phyloP scores from a whole-genome alignment of 1,284 basidiomycete species.

The Heterobasidion annosum region DNA sequence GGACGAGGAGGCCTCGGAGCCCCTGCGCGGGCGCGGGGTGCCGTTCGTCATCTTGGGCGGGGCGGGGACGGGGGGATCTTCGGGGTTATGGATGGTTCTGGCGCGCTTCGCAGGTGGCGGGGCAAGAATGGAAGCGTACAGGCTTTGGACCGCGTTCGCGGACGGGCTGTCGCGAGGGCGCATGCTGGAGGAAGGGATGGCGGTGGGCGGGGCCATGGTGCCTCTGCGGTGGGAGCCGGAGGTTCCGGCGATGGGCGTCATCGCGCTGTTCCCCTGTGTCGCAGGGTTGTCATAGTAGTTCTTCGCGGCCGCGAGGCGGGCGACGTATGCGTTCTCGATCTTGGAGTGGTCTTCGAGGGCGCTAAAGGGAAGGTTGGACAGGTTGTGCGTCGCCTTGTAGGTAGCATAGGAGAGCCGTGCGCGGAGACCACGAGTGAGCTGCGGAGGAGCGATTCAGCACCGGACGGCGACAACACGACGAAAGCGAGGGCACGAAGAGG shows the following conservation, averaged over 20 bases:
- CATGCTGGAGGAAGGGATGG: constrained; percentile 17
- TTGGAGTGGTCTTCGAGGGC: constrained; percentile 60
- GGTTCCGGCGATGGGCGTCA: constrained; percentile 13
- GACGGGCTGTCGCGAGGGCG: constrained; percentile 18
- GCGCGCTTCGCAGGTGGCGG: constrained; percentile 66
- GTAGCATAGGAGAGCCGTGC: constrained; percentile 71
- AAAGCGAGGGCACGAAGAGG: not conserved
- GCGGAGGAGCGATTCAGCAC: constrained; percentile 18
- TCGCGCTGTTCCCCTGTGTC: constrained; percentile 28
- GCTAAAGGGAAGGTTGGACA: constrained; percentile 51
- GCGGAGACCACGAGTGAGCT: constrained; percentile 72
- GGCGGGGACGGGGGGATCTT: constrained; percentile 57
- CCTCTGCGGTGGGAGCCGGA: constrained; percentile 24
- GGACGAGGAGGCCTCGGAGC: constrained; percentile 14
- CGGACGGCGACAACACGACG: constrained; percentile 11
- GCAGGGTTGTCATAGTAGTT: constrained; percentile 42
- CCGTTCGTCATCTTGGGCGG: constrained; percentile 25
- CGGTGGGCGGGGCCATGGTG: constrained; percentile 40
- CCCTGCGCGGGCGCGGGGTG: constrained; percentile 17
- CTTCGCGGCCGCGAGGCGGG: constrained; percentile 41
- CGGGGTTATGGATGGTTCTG: constrained; percentile 63
- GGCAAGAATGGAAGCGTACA: constrained; percentile 66
- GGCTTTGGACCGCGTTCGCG: constrained; percentile 39
- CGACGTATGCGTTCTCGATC: constrained; percentile 36
- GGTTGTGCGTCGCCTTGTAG: constrained; percentile 69